Conservation (phyloP, 2,329 filamentous ascomycete species). For the Plectosphaerella sp. region DNA sequence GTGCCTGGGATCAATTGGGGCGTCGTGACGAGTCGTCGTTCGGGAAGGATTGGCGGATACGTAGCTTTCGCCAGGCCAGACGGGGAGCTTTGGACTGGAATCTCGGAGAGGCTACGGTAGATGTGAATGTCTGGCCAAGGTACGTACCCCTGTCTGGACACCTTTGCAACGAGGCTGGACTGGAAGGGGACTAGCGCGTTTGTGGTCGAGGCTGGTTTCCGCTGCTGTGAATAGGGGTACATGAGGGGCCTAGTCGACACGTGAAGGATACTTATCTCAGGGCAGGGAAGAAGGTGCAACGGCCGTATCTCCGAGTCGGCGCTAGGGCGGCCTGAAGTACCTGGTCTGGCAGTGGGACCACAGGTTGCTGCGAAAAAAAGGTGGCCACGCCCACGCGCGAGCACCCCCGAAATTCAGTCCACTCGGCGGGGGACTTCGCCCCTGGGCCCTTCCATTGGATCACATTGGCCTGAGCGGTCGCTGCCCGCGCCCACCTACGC, state of each 20-base stretch:
- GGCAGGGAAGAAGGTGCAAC: neutral
- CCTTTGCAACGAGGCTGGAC: conserved; percentile 11
- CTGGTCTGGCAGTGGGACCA: neutral
- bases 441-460: too few relatives aligned
- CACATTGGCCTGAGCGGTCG: too few relatives aligned
- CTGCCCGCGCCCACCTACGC: neutral
- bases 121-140: neutral
- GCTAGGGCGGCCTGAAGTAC: neutral
- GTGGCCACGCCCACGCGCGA: too few relatives aligned
- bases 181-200: conserved; percentile 8
- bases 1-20: neutral
- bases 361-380: neutral
- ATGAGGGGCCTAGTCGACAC: neutral
- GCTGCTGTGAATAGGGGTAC: conserved; percentile 12
- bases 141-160: conserved; percentile 13
- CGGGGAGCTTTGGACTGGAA: neutral
- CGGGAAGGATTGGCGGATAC: neutral
- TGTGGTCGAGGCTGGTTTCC: neutral
- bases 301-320: neutral
- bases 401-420: too few relatives aligned
- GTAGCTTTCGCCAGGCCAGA: neutral
- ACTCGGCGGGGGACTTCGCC: too few relatives aligned
- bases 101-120: neutral
- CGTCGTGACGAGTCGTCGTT: neutral
- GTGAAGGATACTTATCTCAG: neutral